A percentile compares a stretch with the other conserved stretches of the same genome.
Evolutionary conservation across 495 filamentous ascomycete species (phyloP).

Genomic region (Acidomyces sp.): DNA sequence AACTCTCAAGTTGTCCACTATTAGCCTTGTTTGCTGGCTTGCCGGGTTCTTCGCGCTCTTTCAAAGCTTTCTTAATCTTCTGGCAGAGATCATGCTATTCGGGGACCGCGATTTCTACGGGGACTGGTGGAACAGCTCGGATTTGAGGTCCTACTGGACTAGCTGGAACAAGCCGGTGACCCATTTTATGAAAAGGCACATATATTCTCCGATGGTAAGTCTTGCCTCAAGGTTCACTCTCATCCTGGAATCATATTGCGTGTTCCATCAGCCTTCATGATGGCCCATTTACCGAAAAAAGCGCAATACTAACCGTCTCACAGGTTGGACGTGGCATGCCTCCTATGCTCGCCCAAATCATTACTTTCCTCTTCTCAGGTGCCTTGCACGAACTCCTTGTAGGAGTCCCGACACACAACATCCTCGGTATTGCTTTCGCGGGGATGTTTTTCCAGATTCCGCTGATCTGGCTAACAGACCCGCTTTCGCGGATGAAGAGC

Average conservation of each 20-base stretch:
- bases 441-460: slow-evolving; percentile 93
- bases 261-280: no score
- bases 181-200: slow-evolving; percentile 85
- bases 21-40: slow-evolving; percentile 88
- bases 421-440: slow-evolving; percentile 74
- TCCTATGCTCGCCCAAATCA: slow-evolving; percentile 48
- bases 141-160: slow-evolving; percentile 79
- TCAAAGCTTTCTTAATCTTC: slow-evolving; percentile 73
- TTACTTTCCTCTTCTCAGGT: slow-evolving; percentile 77
- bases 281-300: no score
- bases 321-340: slow-evolving; percentile 72
- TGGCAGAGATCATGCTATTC: slow-evolving; percentile 82
- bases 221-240: no score
- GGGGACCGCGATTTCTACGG: slow-evolving; percentile 90
- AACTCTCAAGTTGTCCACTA: slow-evolving; percentile 85
- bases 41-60: slow-evolving; percentile 95
- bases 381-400: slow-evolving; percentile 85
- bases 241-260: no score
- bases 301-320: no score
- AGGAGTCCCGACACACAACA: slow-evolving; percentile 88
- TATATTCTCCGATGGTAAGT: slow-evolving; percentile 75
- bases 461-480: slow-evolving; percentile 64
- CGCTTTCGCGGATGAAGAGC: slow-evolving; percentile 64
- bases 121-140: slow-evolving; percentile 93
- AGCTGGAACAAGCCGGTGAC: slow-evolving; percentile 97